Evolutionary conservation across 2,329 filamentous ascomycete genomes (phyloP), one percentile per base, ranked within the genome.

Genomic region (Coniochaeta ligniaria): DNA sequence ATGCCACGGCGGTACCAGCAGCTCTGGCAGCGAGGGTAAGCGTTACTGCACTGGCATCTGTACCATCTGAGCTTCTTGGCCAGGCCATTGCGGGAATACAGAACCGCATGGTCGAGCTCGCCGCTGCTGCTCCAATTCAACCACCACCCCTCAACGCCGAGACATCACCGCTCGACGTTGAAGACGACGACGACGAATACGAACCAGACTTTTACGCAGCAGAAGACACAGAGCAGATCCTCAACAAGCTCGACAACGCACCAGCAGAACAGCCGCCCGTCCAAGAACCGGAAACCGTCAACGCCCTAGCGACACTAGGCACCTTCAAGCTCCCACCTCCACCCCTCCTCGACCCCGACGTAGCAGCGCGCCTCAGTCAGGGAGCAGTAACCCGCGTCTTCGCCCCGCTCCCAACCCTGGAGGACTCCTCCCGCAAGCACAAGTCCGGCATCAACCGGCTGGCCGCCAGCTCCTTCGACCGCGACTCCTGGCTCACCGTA

Each of bases 401-500:
- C 66, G 83, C 85, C 59, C 89, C 92, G 70, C 86, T 96, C 70
- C 83, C 84, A 62, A 83, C 85, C 7, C 79, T 93, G 4, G 91
- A 95, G 60, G 87, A 92, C 57, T 78, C 84, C 1, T 73, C 81
- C 0, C 82, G 84, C 77, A 85, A 85, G 71, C 78, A 80, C 69
- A 86, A 87, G 74, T 78, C 83, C 63, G 94, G 95, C 0, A 89
- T 98, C 71, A 90, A 90, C 68, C 84, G 93, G 57, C 79, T 97
- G 41, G 93, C 94, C 0, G 92, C 90, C 26, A 94, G 88, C 69
- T 88, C 88, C 2, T 91, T 92, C 67, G 92, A 94, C 68, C 83
- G 89, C 63, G 93, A 97, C 64, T 90, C 92, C 0, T 98, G 94
- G 93, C 84, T 96, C 66, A 95, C 92, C 0, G 85, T 98, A 22